phyloP scores from a whole-genome alignment of 2,329 filamentous ascomycete genomes.

The Periconia digitata region DNA sequence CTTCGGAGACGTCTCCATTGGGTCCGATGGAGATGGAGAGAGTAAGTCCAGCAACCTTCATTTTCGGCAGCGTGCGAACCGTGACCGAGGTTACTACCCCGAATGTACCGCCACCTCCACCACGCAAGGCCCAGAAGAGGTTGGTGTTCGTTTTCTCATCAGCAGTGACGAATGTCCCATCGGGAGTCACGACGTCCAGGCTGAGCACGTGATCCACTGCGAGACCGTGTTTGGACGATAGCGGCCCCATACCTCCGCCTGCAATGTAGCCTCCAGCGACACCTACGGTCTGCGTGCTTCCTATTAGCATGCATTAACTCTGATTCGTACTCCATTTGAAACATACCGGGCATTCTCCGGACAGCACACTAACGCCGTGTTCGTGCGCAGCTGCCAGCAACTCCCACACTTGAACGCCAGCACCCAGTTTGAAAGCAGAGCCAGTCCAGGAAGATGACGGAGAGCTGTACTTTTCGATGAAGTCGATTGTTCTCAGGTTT shows the following conservation, averaged over 20 bases:
- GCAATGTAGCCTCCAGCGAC: conserved; percentile 36
- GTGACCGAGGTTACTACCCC: not conserved
- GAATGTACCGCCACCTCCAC: not conserved
- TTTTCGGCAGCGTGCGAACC: not conserved
- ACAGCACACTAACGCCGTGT: not conserved
- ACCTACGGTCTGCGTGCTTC: conserved; percentile 45
- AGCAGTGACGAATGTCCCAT: not conserved
- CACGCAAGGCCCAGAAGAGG: not conserved
- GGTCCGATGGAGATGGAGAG: not conserved
- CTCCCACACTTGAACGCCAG: conserved; percentile 17
- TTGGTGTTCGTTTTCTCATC: not conserved
- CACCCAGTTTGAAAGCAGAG: conserved; percentile 14
- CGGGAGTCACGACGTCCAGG: not conserved
- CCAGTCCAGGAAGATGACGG: conserved; percentile 2
- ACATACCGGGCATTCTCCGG: not conserved
- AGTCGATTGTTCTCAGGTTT: conserved; percentile 14
- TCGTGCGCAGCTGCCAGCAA: not conserved
- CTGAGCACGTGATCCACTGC: not conserved
- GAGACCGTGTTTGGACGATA: not conserved
- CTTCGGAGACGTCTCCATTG: not conserved
- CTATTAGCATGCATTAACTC: not conserved
- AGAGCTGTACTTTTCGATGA: conserved; percentile 4
- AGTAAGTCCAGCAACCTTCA: not conserved
- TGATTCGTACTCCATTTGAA: not conserved
- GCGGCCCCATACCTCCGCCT: conserved; percentile 52